Conservation (phyloP, 805 yeast genomes). For the Millerago galiae region DNA sequence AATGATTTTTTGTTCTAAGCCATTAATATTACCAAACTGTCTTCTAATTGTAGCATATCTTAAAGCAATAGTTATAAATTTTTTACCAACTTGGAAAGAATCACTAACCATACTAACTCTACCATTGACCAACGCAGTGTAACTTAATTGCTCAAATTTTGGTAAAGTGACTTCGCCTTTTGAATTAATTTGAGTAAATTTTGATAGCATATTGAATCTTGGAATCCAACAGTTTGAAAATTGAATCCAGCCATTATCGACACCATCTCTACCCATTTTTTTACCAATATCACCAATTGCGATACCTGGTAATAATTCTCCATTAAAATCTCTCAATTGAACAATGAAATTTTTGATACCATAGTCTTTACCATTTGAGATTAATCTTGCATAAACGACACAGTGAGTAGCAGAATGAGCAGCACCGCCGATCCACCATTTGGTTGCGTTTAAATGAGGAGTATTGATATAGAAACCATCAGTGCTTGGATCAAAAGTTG, state of each 20-base stretch:
- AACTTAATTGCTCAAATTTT: conserved; percentile 81
- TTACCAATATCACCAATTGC: conserved; percentile 88
- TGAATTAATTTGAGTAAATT: conserved; percentile 62
- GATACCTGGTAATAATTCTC: conserved; percentile 66
- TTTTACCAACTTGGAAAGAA: conserved; percentile 71
- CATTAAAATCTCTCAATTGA: conserved; percentile 79
- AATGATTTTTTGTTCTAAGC: conserved; percentile 28
- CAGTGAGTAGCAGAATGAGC: conserved; percentile 91
- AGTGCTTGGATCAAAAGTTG: conserved; percentile 58
- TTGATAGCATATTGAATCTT: conserved; percentile 73
- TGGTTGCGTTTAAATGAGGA: conserved; percentile 88
- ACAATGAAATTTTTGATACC: conserved; percentile 94
- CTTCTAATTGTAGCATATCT: conserved; percentile 87
- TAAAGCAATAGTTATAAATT: conserved; percentile 75
- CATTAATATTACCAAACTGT: conserved; percentile 57
- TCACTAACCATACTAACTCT: conserved; percentile 87
- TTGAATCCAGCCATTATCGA: conserved; percentile 96
- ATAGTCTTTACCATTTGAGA: conserved; percentile 75
- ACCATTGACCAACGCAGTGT: conserved; percentile 82
- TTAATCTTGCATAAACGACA: conserved; percentile 74
- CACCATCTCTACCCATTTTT: conserved; percentile 94
- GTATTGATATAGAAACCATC: conserved; percentile 74
- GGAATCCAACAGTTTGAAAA: conserved; percentile 81
- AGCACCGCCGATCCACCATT: conserved; percentile 99
- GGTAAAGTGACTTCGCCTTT: conserved; percentile 64